A percentile compares a stretch with the other conserved stretches of the same genome.
Conservation (phyloP, 371 early-diverging fungal genomes). For the Blastocladiella emersonii region DNA sequence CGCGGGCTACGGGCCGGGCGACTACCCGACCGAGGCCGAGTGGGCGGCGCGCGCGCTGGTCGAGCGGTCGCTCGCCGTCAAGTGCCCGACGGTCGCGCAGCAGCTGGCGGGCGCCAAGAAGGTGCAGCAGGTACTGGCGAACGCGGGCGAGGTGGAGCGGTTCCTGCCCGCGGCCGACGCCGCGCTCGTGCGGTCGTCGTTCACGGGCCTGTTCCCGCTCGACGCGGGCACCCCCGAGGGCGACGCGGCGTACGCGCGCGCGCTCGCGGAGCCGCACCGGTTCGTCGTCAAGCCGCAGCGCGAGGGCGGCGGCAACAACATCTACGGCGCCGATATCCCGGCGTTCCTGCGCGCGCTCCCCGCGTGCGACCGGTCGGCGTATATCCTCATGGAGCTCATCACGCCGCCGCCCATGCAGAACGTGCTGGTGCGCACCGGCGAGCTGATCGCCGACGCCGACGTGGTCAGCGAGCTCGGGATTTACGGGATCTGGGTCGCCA, state of each 20-base stretch:
- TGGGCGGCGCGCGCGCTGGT: constrained; percentile 74
- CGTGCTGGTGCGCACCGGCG: constrained; percentile 66
- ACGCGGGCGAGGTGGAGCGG: constrained; percentile 64
- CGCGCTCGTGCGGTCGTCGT: constrained; percentile 47
- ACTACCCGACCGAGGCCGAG: constrained; percentile 66
- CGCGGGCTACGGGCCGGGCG: constrained; percentile 81
- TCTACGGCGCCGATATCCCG: constrained; percentile 78
- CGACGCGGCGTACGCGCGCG: constrained; percentile 45
- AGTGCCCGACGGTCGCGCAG: constrained; percentile 81
- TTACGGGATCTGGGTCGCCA: constrained; percentile 73
- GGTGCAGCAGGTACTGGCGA: constrained; percentile 81
- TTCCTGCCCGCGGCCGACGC: constrained; percentile 23
- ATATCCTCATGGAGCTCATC: constrained; percentile 68
- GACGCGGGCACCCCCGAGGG: constrained; percentile 51
- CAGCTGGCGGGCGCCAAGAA: constrained; percentile 94
- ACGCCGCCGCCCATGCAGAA: constrained; percentile 63
- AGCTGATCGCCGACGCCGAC: constrained; percentile 40
- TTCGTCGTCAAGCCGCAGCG: constrained; percentile 92
- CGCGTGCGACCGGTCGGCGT: constrained; percentile 43
- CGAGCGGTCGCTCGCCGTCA: constrained; percentile 69
- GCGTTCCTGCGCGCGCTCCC: constrained; percentile 33
- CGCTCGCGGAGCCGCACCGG: constrained; percentile 42
- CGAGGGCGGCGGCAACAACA: constrained; percentile 93
- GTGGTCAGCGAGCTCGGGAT: constrained; percentile 87
- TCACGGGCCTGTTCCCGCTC: constrained; percentile 81